Evolutionary conservation across 768 basidiomycete genomes (phyloP).

Genomic region (Podaxis sp.): DNA sequence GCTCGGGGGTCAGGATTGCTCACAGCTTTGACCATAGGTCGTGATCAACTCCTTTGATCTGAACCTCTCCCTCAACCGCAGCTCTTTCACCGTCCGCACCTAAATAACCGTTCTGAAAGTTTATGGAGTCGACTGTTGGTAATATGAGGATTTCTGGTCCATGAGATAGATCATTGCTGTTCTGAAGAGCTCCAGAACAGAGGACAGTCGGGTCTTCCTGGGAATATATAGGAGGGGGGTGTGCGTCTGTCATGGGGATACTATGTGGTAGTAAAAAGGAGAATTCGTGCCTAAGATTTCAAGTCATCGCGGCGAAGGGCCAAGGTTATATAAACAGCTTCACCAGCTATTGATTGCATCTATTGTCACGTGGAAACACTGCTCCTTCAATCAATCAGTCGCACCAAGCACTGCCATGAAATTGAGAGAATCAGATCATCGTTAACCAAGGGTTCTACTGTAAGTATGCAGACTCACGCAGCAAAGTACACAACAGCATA

Average conservation of each 20-base stretch:
- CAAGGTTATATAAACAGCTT: constrained; percentile 11
- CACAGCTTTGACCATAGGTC: constrained; percentile 69
- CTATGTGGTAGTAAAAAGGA: not conserved
- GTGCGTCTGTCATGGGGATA: constrained; percentile 40
- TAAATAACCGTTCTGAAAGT: constrained; percentile 85
- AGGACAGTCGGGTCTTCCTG: constrained; percentile 39
- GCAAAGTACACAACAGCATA: not conserved
- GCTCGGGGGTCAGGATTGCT: constrained; percentile 33
- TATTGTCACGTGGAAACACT: constrained; percentile 9
- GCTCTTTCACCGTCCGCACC: constrained; percentile 83
- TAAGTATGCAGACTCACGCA: constrained; percentile 1
- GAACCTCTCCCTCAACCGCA: constrained; percentile 85
- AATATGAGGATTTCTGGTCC: constrained; percentile 72
- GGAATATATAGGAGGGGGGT: constrained; percentile 63
- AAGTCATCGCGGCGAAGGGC: constrained; percentile 5
- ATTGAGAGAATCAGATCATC: constrained; percentile 6
- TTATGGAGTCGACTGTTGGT: constrained; percentile 65
- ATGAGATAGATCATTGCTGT: constrained; percentile 23
- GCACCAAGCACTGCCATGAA: constrained; percentile 5
- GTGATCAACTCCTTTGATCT: constrained; percentile 69
- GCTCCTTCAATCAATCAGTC: not conserved
- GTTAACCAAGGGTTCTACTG: constrained; percentile 1
- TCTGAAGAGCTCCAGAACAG: constrained; percentile 13
- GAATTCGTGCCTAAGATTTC: constrained; percentile 21
- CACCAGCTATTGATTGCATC: constrained; percentile 2